Evolutionary conservation across 1,284 basidiomycete genomes (phyloP).

Genomic region (Papiliotrema fonsecae): DNA sequence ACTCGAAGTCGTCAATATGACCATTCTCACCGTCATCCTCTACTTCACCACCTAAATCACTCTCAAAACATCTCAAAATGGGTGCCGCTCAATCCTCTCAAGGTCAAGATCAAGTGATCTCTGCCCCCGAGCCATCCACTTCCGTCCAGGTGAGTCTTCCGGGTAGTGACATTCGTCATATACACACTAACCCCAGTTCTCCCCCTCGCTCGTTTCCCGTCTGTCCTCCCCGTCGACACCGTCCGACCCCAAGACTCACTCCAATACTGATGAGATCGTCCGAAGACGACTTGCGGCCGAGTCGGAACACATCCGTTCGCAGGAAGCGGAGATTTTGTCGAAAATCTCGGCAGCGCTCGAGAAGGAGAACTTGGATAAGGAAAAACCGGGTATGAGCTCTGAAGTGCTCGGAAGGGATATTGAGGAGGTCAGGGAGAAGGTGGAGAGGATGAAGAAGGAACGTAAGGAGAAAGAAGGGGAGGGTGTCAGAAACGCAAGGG

Average conservation of each 20-base stretch:
- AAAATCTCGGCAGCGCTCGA: conserved; percentile 44
- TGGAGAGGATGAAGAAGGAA: conserved; percentile 40
- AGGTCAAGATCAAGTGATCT: conserved; percentile 39
- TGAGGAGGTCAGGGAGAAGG: conserved; percentile 48
- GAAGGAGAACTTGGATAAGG: conserved; percentile 49
- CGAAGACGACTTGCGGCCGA: conserved; percentile 42
- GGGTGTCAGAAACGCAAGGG: conserved; percentile 32
- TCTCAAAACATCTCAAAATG: conserved; percentile 16
- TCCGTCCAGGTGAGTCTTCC: conserved; percentile 36
- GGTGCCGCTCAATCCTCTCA: conserved; percentile 39
- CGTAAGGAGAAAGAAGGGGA: conserved; percentile 29
- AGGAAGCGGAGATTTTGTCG: conserved; percentile 45
- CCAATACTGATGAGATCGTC: conserved; percentile 40
- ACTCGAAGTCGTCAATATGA: not conserved
- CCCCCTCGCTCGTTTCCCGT: conserved; percentile 40
- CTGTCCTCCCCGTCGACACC: conserved; percentile 28
- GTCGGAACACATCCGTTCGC: conserved; percentile 37
- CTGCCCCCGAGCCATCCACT: conserved; percentile 34
- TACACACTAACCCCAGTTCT: conserved; percentile 30
- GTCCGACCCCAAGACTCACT: conserved; percentile 6
- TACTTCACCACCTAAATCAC: not conserved
- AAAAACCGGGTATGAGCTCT: conserved; percentile 44
- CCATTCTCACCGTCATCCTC: not conserved
- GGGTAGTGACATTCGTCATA: not conserved
- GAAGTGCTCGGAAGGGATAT: conserved; percentile 47